Evolutionary conservation across 805 yeast genomes (phyloP), one percentile per base, ranked within the genome.

Genomic region (Lachancea meyersii): DNA sequence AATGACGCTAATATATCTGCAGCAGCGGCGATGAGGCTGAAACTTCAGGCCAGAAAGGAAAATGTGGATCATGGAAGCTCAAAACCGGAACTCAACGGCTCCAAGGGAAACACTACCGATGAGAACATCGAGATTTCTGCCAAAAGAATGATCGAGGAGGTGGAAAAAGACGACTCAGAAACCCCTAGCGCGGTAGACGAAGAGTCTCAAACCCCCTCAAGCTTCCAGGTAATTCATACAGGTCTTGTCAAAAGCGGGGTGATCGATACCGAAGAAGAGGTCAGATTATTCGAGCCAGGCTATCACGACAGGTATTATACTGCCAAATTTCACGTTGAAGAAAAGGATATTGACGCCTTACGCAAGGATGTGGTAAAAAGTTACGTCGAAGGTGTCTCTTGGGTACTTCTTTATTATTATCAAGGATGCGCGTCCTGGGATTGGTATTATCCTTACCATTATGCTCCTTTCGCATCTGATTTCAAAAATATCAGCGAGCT

Each of bases 371-470:
- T 93, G 55, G 87, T 81, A 0, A 68, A 70, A 42, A 75, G 79
- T 38, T 93, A 93, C 57, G 74, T 93, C 43, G 96, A 91, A 63
- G 99, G 99, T 48, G 84, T 93, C 3, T 79, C 96, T n/a, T 93
- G 99, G 99, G 95, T 82, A 1, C 70, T 93, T 49, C 65, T 86
- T 41, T 93, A 93, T 62, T 93, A 93, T 65, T 91, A 86, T 63
- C 97, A 93, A 64, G 97, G 97, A 2, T 91, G 97, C 66, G 95
- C 96, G 0, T 91, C 97, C 0, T 93, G 99, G 99, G 81, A 81
- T 43, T 93, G 98, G 98, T 93, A 79, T 63, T 93, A 82, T 55
- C 98, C 97, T 0, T 91, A 82, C 60, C 97, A 93, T 59, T 94
- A 93, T 67, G 97, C 98, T 0, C 99, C 99, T 18, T 89, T 93